Base-by-base conservation (phyloP, 1,139 yeast species). In the Pneumocystis wakefieldiae region DNA sequence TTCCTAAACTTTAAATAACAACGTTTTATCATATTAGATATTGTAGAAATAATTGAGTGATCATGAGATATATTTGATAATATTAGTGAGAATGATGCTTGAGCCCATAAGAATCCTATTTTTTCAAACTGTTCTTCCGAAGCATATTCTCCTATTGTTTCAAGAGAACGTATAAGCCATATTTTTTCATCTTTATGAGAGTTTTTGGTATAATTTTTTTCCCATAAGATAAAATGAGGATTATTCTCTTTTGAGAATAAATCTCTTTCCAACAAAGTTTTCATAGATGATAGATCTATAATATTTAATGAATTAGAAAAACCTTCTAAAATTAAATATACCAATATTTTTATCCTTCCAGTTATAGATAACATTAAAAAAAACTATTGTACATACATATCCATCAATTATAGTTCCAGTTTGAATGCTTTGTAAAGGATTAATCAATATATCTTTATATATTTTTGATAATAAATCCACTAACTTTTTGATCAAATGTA, bases 141-240 rank as follows among this genome's bases (percentile, higher is more conserved):
- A 15, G 59, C 29, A 19, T 28, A 28, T 14, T 61, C 60, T 12
- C 59, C 55, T 12, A 62, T 39, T 14, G 60, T 6, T 61, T 63
- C 32, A 59, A 62, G 15, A 14, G 61, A 57, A 38, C 53, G 19
- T 39, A 41, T 28, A 17, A 62, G 35, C 65, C 65, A 63, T 17
- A n/a, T 42, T 19, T 55, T 24, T 12, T 63, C 65, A 10, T 53
- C 65, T 29, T 35, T 29, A 10, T 38, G 48, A 29, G 53, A 57
- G 38, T 8, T 60, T 57, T 39, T 41, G 2, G 8, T 59, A 17
- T 19, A 48, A 19, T 14, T 38, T 38, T 60, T 57, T 38, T 48
- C 55, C 55, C 55, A 48, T 24, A 48, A 48, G 28, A 48, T 19
- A 48, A 48, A 24, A 48, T 48, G n/a, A 24, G 32, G 32, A 24